These are phyloP conservation scores for Parathielavia hyrcaniae DNA, from an alignment of 495 filamentous ascomycete genomes.

Conservation along the genomic window DNA sequence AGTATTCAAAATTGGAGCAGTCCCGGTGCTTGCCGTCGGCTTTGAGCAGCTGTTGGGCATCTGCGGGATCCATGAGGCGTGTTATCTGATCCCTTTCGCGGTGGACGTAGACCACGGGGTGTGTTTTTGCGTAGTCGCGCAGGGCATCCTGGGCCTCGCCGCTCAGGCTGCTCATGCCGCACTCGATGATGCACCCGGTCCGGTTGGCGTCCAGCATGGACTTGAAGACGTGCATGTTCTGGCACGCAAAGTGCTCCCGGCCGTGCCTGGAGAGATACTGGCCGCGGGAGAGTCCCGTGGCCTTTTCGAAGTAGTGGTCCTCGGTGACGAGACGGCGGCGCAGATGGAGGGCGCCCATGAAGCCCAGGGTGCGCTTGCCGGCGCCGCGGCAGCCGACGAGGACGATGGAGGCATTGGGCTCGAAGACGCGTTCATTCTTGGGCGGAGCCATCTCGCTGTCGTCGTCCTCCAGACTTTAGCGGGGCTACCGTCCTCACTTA, in stretches of 20 bases:
- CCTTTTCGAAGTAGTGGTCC: constrained; percentile 63
- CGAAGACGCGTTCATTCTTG: constrained; percentile 46
- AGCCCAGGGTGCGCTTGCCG: constrained; percentile 69
- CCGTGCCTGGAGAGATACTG: constrained; percentile 57
- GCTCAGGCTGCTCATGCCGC: constrained; percentile 50
- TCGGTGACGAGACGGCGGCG: constrained; percentile 64
- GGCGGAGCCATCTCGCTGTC: constrained; percentile 23
- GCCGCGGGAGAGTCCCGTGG: constrained; percentile 55
- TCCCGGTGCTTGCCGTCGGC: constrained; percentile 51
- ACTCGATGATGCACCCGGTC: constrained; percentile 64
- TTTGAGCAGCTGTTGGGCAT: constrained; percentile 49
- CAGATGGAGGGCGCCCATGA: constrained; percentile 68
- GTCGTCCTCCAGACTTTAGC: no score
- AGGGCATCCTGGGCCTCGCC: constrained; percentile 54
- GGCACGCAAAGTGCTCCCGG: constrained; percentile 52
- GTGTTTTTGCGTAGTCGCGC: constrained; percentile 51
- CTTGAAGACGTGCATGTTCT: constrained; percentile 57
- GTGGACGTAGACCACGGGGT: constrained; percentile 70
- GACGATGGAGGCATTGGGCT: constrained; percentile 61
- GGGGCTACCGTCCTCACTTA: neutral
- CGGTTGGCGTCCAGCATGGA: constrained; percentile 60
- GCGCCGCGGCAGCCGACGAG: constrained; percentile 69
- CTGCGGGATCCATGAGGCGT: constrained; percentile 53
- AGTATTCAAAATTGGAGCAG: constrained; percentile 76
- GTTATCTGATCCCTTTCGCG: constrained; percentile 62